A percentile compares a stretch with the other conserved stretches of the same genome.
These are phyloP conservation scores for Oehlia diaphana DNA, from an alignment of 192 early-diverging fungal genomes.

Conservation along the genomic window DNA sequence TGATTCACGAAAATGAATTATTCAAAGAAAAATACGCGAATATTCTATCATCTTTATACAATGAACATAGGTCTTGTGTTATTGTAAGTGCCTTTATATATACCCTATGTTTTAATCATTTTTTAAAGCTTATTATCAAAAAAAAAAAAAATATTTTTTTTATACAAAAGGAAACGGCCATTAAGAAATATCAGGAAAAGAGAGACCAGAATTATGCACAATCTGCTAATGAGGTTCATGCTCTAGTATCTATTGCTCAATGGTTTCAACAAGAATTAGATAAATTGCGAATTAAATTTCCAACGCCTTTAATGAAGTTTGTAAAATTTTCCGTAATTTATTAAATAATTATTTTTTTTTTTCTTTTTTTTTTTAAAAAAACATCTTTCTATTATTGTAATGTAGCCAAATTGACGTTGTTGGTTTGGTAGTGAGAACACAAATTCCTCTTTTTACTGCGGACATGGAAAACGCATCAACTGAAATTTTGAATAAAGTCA, in stretches of 20 bases:
- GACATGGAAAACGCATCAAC: conserved; percentile 58
- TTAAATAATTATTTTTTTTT: no score
- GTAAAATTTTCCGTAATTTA: not conserved
- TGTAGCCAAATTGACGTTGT: conserved; percentile 37
- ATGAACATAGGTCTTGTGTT: conserved; percentile 10
- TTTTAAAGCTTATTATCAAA: not conserved
- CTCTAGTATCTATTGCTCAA: not conserved
- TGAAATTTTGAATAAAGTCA: conserved; percentile 14
- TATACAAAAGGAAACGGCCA: conserved; percentile 11
- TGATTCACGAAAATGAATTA: conserved; percentile 23
- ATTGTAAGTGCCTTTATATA: not conserved
- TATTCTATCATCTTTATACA: conserved; percentile 14
- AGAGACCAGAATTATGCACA: not conserved
- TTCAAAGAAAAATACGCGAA: conserved; percentile 6
- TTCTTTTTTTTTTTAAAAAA: no score
- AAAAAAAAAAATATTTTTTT: not conserved
- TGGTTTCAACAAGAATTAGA: conserved; percentile 9
- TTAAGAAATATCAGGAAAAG: conserved; percentile 4
- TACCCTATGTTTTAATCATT: not conserved
- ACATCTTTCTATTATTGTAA: not conserved
- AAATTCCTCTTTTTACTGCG: conserved; percentile 53
- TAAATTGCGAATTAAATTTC: conserved; percentile 15
- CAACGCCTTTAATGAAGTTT: conserved; percentile 16
- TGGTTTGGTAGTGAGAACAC: conserved; percentile 49
- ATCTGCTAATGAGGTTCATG: not conserved